Base-by-base conservation (phyloP, 2,329 filamentous ascomycete genomes). In the Microsporum canis region DNA sequence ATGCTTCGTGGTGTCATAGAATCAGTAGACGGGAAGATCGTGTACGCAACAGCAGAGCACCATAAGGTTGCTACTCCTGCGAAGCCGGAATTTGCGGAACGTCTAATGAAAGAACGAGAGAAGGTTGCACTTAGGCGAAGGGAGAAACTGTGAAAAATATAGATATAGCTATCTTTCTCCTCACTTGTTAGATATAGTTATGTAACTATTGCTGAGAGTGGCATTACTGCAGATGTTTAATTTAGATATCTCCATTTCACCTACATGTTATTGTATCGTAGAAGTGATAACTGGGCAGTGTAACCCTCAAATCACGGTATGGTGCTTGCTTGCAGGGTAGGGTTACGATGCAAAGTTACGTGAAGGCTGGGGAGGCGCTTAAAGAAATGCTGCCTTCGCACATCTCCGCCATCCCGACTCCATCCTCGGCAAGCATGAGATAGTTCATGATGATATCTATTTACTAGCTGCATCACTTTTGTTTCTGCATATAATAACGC, bases 11-110 rank as follows among this genome's bases (percentile, higher is more conserved):
- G 77, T 2, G 72, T 72, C 45, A 81, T 82, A 76, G 77, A 72
- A 3, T 79, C 75, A 58, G 66, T 75, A 14, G 79, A 82, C 66
- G 77, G 78, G 0, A 77, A 75, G 64, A 73, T 69, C 0, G 72
- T 76, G 4, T 81, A 78, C 64, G 78, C 76, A 59, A 80, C 78
- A 0, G 78, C 73, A 39, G 79, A 82, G 66, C 79, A 82, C 63
- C 79, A 82, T 67, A 82, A 82, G 63, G 78, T 81, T 8, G 73
- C 75, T 58, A 69, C 76, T 3, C 74, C 77, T 8, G 75, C 76
- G 29, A 67, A 66, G 49, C 63, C 70, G 23, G 71, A 76, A 53
- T 76, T 80, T 66, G 63, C 73, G 1, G 41, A 33, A 29, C 39
- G 43, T 38, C 34, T 62, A 38, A 58, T n/a, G 53, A 51, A 63